Evolutionary conservation across 306 rosid species (phyloP), one percentile per base, ranked within the genome.

Genomic region (Rubus parviflorus): DNA sequence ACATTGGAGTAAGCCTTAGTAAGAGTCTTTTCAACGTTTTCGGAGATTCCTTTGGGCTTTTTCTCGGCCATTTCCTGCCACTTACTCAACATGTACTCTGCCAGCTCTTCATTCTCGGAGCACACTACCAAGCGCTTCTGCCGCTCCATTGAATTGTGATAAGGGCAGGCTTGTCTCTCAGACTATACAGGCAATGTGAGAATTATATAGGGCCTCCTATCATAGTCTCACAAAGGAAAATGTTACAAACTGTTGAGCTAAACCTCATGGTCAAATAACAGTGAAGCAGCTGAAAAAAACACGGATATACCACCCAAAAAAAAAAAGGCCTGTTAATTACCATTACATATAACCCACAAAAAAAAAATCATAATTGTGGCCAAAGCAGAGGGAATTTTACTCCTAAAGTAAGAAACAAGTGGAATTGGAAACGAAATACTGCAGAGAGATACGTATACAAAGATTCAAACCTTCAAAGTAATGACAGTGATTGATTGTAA

Each of bases 1-100:
- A 94, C 46, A 73, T 90, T 94, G 77, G 82, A 73, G 73, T 92
- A 94, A 3, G 98, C 97, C 79, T 92, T 94, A 25, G 93, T 86
- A 22, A 94, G 89, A 56, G 93, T 75, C 90, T 71, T 85, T 20
- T 89, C 97, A 3, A 89, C 54, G 83, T 90, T 88, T 7, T 92
- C 92, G 0, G 93, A 88, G 72, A 92, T 61, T 79, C 97, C 97
- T 69, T 90, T 87, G 3, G 97, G 90, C 23, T 58, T 70, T 67
- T 84, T 68, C 53, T 80, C 81, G 25, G 92, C 91, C 90, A 89
- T 81, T 75, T 92, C 97, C 75, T 83, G 86, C 92, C 95, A 85
- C 77, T 90, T 92, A 75, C 54, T 79, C 83, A 83, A 77, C 86
- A 95, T 57, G 87, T 85, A 90, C 15, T 81, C 77, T 3, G 84